Evolutionary conservation across 768 basidiomycete species (phyloP).

Genomic region (Austroboletus festivus): DNA sequence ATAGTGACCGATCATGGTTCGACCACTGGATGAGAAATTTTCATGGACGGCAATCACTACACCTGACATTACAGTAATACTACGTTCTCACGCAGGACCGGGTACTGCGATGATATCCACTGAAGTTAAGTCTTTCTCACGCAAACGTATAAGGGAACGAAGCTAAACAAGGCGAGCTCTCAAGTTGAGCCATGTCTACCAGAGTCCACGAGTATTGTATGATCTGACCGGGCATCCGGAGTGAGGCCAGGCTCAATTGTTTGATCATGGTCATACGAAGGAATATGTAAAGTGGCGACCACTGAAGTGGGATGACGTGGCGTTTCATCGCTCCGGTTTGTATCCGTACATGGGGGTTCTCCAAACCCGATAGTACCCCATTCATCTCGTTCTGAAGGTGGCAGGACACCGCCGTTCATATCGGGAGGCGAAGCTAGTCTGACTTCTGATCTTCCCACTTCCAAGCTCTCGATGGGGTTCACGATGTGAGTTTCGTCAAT

Average conservation of each 20-base stretch:
- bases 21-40: background rate
- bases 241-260: constrained; percentile 14
- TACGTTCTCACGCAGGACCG: background rate
- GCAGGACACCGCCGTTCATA: constrained; percentile 24
- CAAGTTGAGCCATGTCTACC: constrained; percentile 11
- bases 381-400: constrained; percentile 29
- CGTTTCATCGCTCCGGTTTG: constrained; percentile 40
- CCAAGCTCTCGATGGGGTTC: constrained; percentile 26
- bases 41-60: background rate
- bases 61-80: background rate
- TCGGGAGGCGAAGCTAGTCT: constrained; percentile 25
- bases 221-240: constrained; percentile 26
- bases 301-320: constrained; percentile 41
- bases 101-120: background rate
- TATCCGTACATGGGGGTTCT: constrained; percentile 33
- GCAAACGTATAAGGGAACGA: constrained; percentile 3
- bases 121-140: constrained; percentile 1
- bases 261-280: constrained; percentile 24
- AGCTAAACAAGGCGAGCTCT: constrained; percentile 12
- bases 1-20: background rate
- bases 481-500: constrained; percentile 59
- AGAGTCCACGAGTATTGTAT: constrained; percentile 24
- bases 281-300: constrained; percentile 18
- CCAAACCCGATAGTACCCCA: constrained; percentile 44
- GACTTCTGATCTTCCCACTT: constrained; percentile 16